phyloP scores from a whole-genome alignment of 345 rosid species.

The Geranium rotundifolium region DNA sequence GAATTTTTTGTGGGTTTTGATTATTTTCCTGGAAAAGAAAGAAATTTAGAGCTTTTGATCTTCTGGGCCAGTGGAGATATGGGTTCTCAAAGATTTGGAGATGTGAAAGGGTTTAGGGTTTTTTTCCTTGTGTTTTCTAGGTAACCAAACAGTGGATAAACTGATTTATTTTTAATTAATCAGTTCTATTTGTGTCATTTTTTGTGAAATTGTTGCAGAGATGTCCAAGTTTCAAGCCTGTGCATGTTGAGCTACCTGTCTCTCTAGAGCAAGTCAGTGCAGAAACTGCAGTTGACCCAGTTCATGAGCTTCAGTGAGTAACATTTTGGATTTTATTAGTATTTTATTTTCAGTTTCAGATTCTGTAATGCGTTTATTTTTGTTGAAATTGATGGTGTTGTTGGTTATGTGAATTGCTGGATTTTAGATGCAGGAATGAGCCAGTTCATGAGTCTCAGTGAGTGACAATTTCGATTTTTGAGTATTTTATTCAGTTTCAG shows the following conservation, averaged over 20 bases:
- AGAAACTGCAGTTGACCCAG: constrained; percentile 7
- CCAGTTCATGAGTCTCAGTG: constrained; percentile 27
- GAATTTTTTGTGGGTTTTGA: background rate
- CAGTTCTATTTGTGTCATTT: background rate
- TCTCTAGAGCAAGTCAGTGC: background rate
- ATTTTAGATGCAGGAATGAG: constrained; percentile 25
- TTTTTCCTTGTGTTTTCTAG: background rate
- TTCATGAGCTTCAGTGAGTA: constrained; percentile 31
- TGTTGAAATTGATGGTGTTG: background rate
- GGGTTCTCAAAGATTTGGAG: background rate
- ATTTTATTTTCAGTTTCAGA: background rate
- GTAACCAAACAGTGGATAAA: background rate
- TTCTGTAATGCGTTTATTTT: background rate
- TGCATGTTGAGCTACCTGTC: constrained; percentile 12
- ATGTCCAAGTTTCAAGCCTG: constrained; percentile 11
- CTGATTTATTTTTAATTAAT: no score
- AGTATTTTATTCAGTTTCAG: background rate
- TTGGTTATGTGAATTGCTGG: background rate
- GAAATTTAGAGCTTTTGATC: background rate
- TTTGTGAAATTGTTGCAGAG: constrained; percentile 15
- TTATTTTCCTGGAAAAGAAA: no score
- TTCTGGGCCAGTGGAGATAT: background rate
- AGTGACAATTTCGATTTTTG: constrained; percentile 8
- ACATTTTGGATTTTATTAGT: background rate
- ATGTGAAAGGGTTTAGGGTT: background rate